Base-by-base conservation (phyloP, 2,329 filamentous ascomycete species). In the Sporothrix luriei region DNA sequence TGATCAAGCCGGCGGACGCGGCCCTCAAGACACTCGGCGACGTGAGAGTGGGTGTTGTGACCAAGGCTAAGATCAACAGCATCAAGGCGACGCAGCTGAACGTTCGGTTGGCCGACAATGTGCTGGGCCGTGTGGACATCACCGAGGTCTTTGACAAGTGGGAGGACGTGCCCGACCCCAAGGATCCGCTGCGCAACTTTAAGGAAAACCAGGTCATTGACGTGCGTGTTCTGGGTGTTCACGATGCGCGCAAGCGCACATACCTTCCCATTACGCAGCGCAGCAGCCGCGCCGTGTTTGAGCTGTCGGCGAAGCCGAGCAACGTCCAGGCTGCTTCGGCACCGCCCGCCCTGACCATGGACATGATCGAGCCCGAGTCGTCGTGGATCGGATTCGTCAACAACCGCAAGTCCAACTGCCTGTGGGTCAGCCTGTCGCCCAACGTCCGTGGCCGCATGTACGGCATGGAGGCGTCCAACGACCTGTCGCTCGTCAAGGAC, bases 81-180 rank as follows among this genome's bases (percentile, higher is more conserved):
- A 83, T 97, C 76, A 97, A 97, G 79, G 90, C 90, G 64, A 97
- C 94, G 0, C 95, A 99, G 78, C 83, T 98, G 69, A 98, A 98
- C 74, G 93, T 99, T 6, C 88, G 91, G 74, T 84, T 98, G 66
- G 90, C 92, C 55, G 92, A 96, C 76, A 93, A 93, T 73, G 84
- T 97, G 10, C 92, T 96, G 77, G 95, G 94, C n/a, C 92, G 95
- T 21, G 89, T 99, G 71, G 94, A 97, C 76, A 87, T 95, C 6
- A 96, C 95, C 0, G 93, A 98, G 78, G 81, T 94, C 14, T 99
- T 97, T 77, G 91, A 97, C 78, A 84, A 84, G 13, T 97, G 91
- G 90, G 91, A 96, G 61, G 90, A 94, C 55, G 95, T 99, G 75
- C 84, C 88, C 69, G 88, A 97, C 76, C 87, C 89, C 70, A 97